A percentile compares a stretch with the other conserved stretches of the same genome.
Conservation (phyloP, 352 stramenopile species). For the Phytopythium mirpurense region DNA sequence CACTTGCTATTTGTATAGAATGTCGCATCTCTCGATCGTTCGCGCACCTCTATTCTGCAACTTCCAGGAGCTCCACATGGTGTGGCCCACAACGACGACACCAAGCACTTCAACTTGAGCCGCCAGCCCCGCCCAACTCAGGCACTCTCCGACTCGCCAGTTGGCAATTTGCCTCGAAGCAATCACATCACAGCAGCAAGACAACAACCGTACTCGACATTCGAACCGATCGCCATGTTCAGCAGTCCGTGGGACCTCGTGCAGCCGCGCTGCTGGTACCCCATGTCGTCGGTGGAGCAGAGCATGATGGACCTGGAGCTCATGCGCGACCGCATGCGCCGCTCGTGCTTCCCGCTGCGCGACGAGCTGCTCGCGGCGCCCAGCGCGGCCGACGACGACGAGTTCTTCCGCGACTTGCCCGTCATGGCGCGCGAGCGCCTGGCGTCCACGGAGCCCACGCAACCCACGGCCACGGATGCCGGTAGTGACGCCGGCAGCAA, state of each 20-base stretch:
- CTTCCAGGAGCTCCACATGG: neutral
- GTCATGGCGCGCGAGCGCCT: conserved; percentile 15
- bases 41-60: neutral
- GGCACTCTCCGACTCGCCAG: neutral
- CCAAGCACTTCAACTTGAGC: conserved; percentile 2
- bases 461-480: too few relatives aligned
- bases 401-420: conserved; percentile 55
- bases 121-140: too few relatives aligned
- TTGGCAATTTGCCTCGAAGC: conserved; percentile 8
- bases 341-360: conserved; percentile 15
- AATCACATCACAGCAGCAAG: conserved; percentile 3
- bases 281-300: conserved; percentile 42
- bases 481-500: neutral
- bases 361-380: conserved; percentile 18
- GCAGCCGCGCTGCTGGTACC: conserved; percentile 36
- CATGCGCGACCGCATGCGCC: conserved; percentile 24
- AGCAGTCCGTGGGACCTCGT: conserved; percentile 39
- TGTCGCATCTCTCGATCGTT: neutral
- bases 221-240: too few relatives aligned
- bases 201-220: too few relatives aligned
- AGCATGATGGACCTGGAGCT: conserved; percentile 37
- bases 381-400: conserved; percentile 27
- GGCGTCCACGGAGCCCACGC: conserved; percentile 2
- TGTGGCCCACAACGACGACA: too few relatives aligned
- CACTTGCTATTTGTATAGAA: neutral